Evolutionary conservation across 441 rosid genomes (phyloP).

Genomic region (Raphanus hybrid): DNA sequence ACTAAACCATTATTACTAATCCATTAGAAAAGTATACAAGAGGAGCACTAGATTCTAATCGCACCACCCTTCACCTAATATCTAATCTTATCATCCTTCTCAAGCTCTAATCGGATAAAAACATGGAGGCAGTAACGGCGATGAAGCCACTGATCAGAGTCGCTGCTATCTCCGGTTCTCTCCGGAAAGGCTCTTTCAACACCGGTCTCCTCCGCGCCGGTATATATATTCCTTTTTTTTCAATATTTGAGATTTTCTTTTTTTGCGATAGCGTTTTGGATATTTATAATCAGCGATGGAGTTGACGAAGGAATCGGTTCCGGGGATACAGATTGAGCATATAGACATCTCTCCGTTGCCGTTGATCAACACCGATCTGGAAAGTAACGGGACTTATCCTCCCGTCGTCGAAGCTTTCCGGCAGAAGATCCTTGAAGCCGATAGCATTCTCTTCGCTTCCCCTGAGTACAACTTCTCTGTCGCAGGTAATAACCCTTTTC

Average conservation of each 20-base stretch:
- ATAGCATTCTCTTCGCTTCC: constrained; percentile 67
- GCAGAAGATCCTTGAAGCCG: constrained; percentile 56
- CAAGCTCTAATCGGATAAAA: constrained; percentile 2
- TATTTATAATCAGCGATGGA: constrained; percentile 48
- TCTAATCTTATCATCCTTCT: not conserved
- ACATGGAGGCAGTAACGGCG: constrained; percentile 48
- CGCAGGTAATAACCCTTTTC: constrained; percentile 50
- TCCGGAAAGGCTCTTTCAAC: constrained; percentile 66
- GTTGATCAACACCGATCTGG: constrained; percentile 79
- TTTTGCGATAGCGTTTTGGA: not conserved
- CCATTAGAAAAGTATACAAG: no score
- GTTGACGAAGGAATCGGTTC: constrained; percentile 51
- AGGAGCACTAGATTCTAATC: no score
- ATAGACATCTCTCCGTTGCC: constrained; percentile 71
- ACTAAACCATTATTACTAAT: no score
- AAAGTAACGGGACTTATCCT: constrained; percentile 63
- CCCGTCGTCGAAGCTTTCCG: constrained; percentile 71
- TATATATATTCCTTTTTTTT: constrained; percentile 17
- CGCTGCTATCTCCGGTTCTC: constrained; percentile 80
- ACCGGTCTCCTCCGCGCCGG: constrained; percentile 74
- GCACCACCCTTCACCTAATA: not conserved
- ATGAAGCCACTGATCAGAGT: constrained; percentile 57
- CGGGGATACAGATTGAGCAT: constrained; percentile 64
- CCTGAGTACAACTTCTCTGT: constrained; percentile 84
- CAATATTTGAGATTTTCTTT: not conserved